Percentiles rank a stretch among this genome's conserved stretches.
These are phyloP conservation scores for Tetradesmus lagerheimii DNA, from an alignment of 139 green algal genomes.

Conservation along the genomic window DNA sequence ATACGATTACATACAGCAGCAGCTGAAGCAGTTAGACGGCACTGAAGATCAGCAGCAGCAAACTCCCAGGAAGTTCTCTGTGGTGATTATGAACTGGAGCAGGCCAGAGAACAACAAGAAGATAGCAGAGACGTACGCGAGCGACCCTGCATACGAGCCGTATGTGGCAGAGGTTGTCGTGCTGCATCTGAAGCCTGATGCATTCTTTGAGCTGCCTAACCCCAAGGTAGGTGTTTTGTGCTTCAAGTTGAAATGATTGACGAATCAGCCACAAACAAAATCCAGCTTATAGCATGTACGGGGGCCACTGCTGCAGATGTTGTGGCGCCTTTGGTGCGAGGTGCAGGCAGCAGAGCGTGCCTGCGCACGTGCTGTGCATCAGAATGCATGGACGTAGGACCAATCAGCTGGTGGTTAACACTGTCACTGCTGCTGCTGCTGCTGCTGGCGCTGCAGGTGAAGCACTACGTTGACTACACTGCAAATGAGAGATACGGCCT, in stretches of 20 bases:
- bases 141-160: not conserved
- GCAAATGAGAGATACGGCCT: not conserved
- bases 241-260: too few relatives aligned
- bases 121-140: not conserved
- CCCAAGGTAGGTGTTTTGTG: not conserved
- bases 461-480: not conserved
- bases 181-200: not conserved
- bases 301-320: too few relatives aligned
- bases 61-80: not conserved
- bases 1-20: not conserved
- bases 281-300: too few relatives aligned
- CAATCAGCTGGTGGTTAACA: too few relatives aligned
- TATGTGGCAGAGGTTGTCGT: not conserved
- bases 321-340: too few relatives aligned
- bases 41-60: not conserved
- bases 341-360: too few relatives aligned
- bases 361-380: too few relatives aligned
- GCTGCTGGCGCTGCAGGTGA: not conserved
- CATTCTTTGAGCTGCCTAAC: not conserved
- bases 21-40: not conserved
- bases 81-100: not conserved
- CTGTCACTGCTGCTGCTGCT: not conserved
- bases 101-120: not conserved
- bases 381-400: too few relatives aligned
- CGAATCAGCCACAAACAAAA: too few relatives aligned